phyloP scores from a whole-genome alignment of 106 monocot species.

The Narthecium ossifragum region DNA sequence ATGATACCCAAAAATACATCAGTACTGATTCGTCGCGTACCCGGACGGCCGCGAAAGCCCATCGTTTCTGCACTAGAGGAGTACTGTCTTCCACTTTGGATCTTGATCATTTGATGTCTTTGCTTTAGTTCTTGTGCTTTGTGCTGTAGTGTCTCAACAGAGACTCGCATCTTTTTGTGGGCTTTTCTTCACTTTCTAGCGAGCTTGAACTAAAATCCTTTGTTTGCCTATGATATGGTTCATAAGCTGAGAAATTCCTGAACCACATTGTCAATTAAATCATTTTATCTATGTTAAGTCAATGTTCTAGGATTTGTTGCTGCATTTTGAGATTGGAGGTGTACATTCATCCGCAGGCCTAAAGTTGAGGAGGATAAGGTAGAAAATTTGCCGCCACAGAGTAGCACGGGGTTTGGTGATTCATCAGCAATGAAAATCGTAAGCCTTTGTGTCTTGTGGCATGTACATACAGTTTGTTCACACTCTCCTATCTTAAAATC shows the following conservation, averaged over 20 bases:
- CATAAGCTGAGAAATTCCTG: too few relatives aligned
- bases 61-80: conserved; percentile 70
- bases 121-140: not conserved
- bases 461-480: not conserved
- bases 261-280: not conserved
- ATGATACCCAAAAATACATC: conserved; percentile 97
- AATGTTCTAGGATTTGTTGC: not conserved
- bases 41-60: conserved; percentile 78
- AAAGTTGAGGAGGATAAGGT: conserved; percentile 51
- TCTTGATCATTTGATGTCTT: conserved; percentile 20
- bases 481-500: not conserved
- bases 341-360: conserved; percentile 46
- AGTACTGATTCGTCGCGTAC: conserved; percentile 86
- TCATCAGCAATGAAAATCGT: conserved; percentile 68
- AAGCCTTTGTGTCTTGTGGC: conserved; percentile 18
- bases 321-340: not conserved
- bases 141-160: not conserved
- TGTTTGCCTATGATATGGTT: too few relatives aligned
- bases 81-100: conserved; percentile 51
- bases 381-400: conserved; percentile 42
- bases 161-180: too few relatives aligned
- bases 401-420: conserved; percentile 35
- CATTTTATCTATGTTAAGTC: not conserved
- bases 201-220: too few relatives aligned
- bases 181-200: too few relatives aligned